Evolutionary conservation across 345 rosid species (phyloP), one percentile per base, ranked within the genome.

Genomic region (Odontarrhena argentea): DNA sequence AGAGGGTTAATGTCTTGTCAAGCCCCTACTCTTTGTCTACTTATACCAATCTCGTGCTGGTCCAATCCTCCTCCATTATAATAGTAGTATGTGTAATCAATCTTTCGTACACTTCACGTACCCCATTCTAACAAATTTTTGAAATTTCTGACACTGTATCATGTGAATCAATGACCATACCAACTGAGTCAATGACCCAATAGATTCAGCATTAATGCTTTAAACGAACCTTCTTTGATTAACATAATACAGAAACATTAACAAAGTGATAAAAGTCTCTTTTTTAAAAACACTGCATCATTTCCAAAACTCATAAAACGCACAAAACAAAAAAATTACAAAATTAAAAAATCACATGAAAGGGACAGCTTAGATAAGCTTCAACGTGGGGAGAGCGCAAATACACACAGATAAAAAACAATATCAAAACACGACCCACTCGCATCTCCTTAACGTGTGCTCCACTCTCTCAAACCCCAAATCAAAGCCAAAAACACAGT

Each of bases 361-460:
- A 74, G 74, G 55, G 74, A 62, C 78, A 74, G 78, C 68, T 63
- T 68, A 68, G 64, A 56, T 68, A 55, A 74, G 69, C 69, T 74
- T 47, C 65, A 74, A 74, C 78, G 69, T 74, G 77, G 44, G 74
- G 41, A 66, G 61, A 65, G 76, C 67, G 71, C 61, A 65, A 65
- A 65, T 55, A 71, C 65, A 71, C 65, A 55, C 70, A 71, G 59
- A 56, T 3, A 28, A 6, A 32, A 6, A 5, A 5, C 36, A 32
- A 32, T 3, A 32, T 4, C 6, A 32, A 32, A 32, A 4, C 36
- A 32, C 36, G 34, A 67, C 72, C 62, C 67, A 74, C 73, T 49
- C 77, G 73, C 63, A 3, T 45, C 3, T 11, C 24, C 14, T 1
- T 4, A 10, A 30, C 68, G 77, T 73, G 77, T 65, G 36, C 6